Evolutionary conservation across 805 yeast species (phyloP), one percentile per base, ranked within the genome.

Genomic region (Ogataea chonburiensis): DNA sequence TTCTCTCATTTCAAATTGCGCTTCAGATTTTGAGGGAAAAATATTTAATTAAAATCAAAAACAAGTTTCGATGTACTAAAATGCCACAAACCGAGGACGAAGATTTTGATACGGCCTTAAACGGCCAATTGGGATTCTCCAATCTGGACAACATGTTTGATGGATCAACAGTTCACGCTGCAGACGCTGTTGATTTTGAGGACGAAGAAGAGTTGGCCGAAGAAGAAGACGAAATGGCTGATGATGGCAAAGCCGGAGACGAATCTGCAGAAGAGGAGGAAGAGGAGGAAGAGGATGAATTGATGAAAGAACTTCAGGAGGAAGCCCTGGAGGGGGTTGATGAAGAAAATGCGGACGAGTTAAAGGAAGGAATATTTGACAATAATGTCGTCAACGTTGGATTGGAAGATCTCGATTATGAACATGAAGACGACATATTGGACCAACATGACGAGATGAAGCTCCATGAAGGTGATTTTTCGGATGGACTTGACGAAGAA

Each of bases 201-300:
- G 96, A 86, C 56, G 94, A 86, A 52, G 97, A 89, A 48, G 97
- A 89, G 59, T 66, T 89, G 31, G 97, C 97, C 0, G 97, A 89
- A 16, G 96, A 89, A 29, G 95, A 86, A 38, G 26, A 19, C 3
- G 55, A 68, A 1, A 69, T 62, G 19, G 68, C 28, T 40, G 50
- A 42, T 12, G 48, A 31, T 4, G 52, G 31, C 4, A 50, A 23
- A 19, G 54, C 34, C 4, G 70, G 67, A 7, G 67, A 67, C 22
- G 66, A 57, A 19, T 67, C 60, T 35, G 67, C 62, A 27, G 72
- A 70, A 37, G 65, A 57, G 10, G 59, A 64, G 37, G 64, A 61
- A 46, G 70, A 68, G 11, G 61, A 46, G 1, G 60, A 56, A n/a
- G 67, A 49, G 10, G 58, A 61, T 33, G 70, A 66, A 43, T 45